Conservation (phyloP, 2,329 filamentous ascomycete genomes). For the Aspergillus piperis region DNA sequence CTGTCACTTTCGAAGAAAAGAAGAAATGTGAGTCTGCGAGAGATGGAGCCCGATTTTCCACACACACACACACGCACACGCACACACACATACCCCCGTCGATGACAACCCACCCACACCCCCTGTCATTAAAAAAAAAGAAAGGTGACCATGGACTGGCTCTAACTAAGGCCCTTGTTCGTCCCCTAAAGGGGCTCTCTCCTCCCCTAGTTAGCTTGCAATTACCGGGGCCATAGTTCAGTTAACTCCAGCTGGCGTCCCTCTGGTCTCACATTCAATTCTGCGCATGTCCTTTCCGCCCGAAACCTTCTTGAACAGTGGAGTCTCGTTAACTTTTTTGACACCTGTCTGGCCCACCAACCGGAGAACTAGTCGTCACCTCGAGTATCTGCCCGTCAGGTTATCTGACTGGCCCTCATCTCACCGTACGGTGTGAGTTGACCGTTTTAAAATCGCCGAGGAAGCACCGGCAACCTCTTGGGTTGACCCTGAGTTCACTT, state of each 20-base stretch:
- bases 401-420: conserved; percentile 21
- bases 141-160: neutral
- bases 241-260: neutral
- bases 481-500: conserved; percentile 8
- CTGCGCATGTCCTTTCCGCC: conserved; percentile 15
- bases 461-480: conserved; percentile 10
- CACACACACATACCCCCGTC: neutral
- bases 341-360: conserved; percentile 29
- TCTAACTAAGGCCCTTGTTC: neutral
- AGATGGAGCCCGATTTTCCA: neutral
- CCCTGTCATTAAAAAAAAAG: neutral
- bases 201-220: neutral
- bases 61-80: neutral
- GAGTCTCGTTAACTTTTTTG: conserved; percentile 22
- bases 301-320: conserved; percentile 22
- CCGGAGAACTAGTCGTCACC: conserved; percentile 15
- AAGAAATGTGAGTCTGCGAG: neutral
- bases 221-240: neutral
- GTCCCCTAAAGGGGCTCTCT: neutral
- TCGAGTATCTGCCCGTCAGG: conserved; percentile 13
- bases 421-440: conserved; percentile 16
- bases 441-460: conserved; percentile 17
- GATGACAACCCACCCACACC: neutral
- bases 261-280: neutral
- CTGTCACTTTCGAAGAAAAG: neutral